A percentile compares a stretch with the other conserved stretches of the same genome.
Evolutionary conservation across 1,284 basidiomycete genomes (phyloP).

Genomic region (Cystobasidium sp.): DNA sequence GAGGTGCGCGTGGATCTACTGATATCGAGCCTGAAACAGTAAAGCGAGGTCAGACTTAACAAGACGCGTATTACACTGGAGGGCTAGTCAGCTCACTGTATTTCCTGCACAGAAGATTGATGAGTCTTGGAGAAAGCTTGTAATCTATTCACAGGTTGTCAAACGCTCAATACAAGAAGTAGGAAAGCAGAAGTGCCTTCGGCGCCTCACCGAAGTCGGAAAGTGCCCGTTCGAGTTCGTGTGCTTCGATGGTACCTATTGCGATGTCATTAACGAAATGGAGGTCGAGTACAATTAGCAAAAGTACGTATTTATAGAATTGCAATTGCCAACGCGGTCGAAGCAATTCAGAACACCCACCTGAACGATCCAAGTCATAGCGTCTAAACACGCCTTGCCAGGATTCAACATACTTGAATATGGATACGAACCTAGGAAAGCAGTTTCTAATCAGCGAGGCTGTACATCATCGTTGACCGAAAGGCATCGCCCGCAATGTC

Average conservation of each 20-base stretch:
- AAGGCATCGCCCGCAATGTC: neutral
- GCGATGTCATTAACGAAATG: neutral
- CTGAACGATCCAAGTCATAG: constrained; percentile 48
- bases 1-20: neutral
- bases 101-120: constrained; percentile 47
- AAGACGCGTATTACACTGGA: neutral
- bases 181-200: neutral
- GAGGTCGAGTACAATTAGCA: neutral
- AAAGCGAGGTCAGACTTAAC: neutral
- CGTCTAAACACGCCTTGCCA: constrained; percentile 49
- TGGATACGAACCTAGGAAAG: constrained; percentile 9
- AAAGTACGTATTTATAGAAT: too few relatives aligned
- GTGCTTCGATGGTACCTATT: constrained; percentile 47
- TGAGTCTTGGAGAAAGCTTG: constrained; percentile 44
- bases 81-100: constrained; percentile 42
- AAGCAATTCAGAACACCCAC: neutral
- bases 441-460: neutral
- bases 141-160: constrained; percentile 27
- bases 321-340: too few relatives aligned
- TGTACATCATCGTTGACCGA: constrained; percentile 4
- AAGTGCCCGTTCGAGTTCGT: constrained; percentile 47
- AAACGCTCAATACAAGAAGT: neutral
- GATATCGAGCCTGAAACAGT: neutral
- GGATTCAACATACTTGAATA: constrained; percentile 45
- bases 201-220: constrained; percentile 44